A percentile compares a stretch with the other conserved stretches of the same genome.
Conservation (phyloP, 176 grass and related monocot species). For the Zea mays region DNA sequence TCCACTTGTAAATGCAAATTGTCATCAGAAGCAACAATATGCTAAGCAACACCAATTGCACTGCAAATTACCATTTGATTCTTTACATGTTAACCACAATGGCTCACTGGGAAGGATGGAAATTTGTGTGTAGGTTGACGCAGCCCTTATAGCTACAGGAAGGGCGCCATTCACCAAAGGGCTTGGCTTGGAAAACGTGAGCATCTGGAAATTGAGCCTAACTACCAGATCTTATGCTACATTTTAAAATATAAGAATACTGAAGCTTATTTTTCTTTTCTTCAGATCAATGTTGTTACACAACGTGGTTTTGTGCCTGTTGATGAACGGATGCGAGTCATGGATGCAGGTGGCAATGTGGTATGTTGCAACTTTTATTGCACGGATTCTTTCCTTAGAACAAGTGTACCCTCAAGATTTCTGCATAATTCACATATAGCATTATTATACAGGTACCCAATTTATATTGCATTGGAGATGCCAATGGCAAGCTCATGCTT, state of each 20-base stretch:
- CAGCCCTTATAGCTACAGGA: slow-evolving; percentile 95
- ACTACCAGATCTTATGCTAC: background rate
- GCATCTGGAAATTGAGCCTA: slow-evolving; percentile 27
- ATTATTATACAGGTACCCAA: slow-evolving; percentile 62
- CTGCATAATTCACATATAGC: background rate
- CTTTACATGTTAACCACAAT: background rate
- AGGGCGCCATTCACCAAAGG: slow-evolving; percentile 92
- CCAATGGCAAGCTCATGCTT: slow-evolving; percentile 97
- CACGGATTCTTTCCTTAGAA: background rate
- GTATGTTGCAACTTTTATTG: slow-evolving; percentile 42
- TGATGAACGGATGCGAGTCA: slow-evolving; percentile 89
- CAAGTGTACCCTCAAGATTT: background rate
- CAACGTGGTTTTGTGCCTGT: slow-evolving; percentile 95
- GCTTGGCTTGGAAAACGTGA: slow-evolving; percentile 98
- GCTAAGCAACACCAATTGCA: slow-evolving; percentile 4
- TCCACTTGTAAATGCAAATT: background rate
- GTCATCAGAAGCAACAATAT: background rate
- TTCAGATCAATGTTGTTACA: slow-evolving; percentile 83
- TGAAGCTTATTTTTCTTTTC: slow-evolving; percentile 35
- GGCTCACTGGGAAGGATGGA: background rate
- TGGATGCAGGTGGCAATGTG: slow-evolving; percentile 76
- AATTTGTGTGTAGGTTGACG: slow-evolving; percentile 67
- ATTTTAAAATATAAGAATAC: slow-evolving; percentile 10
- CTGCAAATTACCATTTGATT: background rate
- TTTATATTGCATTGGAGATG: slow-evolving; percentile 97